Conservation (phyloP, 495 filamentous ascomycete genomes). For the Penicillium mononematosum region DNA sequence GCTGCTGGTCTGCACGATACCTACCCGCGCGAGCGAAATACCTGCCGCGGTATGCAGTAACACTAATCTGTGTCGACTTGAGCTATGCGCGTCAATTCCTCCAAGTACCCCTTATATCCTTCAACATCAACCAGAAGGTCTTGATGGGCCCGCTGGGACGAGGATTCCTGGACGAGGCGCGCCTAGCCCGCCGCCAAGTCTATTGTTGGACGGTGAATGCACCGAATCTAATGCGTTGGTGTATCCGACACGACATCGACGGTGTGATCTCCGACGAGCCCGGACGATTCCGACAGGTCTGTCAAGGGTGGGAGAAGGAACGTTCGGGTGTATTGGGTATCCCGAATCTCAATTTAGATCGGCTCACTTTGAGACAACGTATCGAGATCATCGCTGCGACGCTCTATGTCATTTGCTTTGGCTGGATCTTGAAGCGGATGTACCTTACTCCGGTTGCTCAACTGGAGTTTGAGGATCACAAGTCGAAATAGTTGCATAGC, state of each 20-base stretch:
- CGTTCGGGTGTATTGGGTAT: background rate
- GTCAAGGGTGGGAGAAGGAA: conserved; percentile 24
- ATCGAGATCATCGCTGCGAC: conserved; percentile 13
- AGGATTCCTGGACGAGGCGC: conserved; percentile 61
- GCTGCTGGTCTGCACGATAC: conserved; percentile 74
- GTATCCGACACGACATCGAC: conserved; percentile 52
- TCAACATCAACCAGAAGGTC: conserved; percentile 69
- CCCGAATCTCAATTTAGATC: conserved; percentile 13
- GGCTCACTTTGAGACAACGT: conserved; percentile 18
- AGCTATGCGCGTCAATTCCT: conserved; percentile 70
- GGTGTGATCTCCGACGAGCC: conserved; percentile 62
- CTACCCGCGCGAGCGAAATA: conserved; percentile 56
- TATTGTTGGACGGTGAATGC: conserved; percentile 87
- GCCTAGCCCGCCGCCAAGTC: conserved; percentile 53
- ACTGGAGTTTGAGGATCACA: conserved; percentile 19
- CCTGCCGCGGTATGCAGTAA: conserved; percentile 65
- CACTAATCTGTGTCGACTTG: conserved; percentile 71
- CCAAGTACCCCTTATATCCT: conserved; percentile 54
- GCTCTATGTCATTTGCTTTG: conserved; percentile 23
- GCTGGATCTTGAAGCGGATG: conserved; percentile 25
- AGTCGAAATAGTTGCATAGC: conserved; percentile 8
- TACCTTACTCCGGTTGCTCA: conserved; percentile 17
- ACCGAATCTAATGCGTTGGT: conserved; percentile 70
- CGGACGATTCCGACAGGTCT: conserved; percentile 16
- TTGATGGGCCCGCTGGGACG: conserved; percentile 64